These are phyloP conservation scores for Venustampulla echinocandica DNA, from an alignment of 495 filamentous ascomycete genomes.

Conservation along the genomic window DNA sequence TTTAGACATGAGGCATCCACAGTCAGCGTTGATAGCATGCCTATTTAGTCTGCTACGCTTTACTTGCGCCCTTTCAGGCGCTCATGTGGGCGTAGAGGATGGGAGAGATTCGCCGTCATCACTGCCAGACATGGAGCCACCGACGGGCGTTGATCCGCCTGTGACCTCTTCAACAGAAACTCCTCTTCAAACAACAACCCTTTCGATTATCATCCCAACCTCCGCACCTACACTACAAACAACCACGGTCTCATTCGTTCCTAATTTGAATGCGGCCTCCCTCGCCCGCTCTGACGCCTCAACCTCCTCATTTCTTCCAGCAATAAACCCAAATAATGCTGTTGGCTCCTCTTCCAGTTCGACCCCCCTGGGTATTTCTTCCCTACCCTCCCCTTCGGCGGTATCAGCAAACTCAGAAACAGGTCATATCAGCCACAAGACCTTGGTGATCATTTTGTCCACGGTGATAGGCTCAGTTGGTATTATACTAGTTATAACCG, in stretches of 20 bases:
- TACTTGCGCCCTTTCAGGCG: background rate
- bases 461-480: conserved; percentile 16
- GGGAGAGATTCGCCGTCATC: background rate
- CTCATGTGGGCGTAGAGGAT: background rate
- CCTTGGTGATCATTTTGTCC: conserved; percentile 19
- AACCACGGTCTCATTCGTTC: background rate
- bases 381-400: background rate
- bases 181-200: background rate
- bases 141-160: too few species aligned
- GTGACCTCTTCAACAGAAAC: background rate
- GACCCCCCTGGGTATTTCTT: background rate
- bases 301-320: background rate
- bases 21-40: background rate
- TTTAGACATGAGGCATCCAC: conserved; percentile 15
- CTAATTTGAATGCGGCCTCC: background rate
- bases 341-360: background rate
- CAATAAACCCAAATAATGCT: background rate
- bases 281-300: background rate
- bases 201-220: too few species aligned
- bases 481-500: conserved; percentile 4
- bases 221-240: background rate
- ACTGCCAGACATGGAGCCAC: too few species aligned
- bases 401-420: conserved; percentile 1
- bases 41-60: conserved; percentile 4
- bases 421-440: background rate